Conservation (phyloP, 139 green algal genomes). For the Tetraselmis chui region DNA sequence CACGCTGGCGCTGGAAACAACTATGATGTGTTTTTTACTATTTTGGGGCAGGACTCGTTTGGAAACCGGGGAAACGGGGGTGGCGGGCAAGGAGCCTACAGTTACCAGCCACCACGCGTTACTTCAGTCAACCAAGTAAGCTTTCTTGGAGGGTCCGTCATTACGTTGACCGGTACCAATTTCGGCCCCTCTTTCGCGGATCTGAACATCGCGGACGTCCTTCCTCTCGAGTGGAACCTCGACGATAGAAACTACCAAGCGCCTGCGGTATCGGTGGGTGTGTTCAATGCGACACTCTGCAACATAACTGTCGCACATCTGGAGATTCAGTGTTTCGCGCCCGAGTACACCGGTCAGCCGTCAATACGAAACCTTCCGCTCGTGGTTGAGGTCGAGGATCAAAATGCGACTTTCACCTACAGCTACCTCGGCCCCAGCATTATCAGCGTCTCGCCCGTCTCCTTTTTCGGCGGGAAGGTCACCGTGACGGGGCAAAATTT, state of each 20-base stretch:
- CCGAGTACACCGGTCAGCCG: background rate
- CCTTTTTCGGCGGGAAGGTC: conserved; percentile 15
- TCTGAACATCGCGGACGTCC: background rate
- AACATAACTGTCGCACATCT: background rate
- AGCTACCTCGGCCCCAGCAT: conserved; percentile 12
- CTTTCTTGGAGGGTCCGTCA: conserved; percentile 9
- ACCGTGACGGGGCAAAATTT: conserved; percentile 19
- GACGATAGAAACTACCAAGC: no score
- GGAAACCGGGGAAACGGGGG: background rate
- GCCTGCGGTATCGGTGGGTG: conserved; percentile 2
- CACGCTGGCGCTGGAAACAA: background rate
- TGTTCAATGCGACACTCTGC: background rate
- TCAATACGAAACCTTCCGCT: conserved; percentile 5
- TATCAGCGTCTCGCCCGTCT: conserved; percentile 3
- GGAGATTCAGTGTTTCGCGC: conserved; percentile 12
- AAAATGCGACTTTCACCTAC: conserved; percentile 6
- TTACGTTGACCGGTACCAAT: conserved; percentile 16
- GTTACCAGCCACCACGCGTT: conserved; percentile 8
- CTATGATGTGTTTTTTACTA: conserved; percentile 7
- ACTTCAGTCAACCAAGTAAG: background rate
- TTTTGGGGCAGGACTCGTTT: conserved; percentile 3
- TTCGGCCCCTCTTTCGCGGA: conserved; percentile 4
- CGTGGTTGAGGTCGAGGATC: background rate
- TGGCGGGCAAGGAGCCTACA: background rate
- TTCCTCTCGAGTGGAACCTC: background rate